Percentiles rank a stretch among this genome's conserved stretches.
Conservation (phyloP, 805 yeast species). For the Schizosaccharomyces pombe region DNA sequence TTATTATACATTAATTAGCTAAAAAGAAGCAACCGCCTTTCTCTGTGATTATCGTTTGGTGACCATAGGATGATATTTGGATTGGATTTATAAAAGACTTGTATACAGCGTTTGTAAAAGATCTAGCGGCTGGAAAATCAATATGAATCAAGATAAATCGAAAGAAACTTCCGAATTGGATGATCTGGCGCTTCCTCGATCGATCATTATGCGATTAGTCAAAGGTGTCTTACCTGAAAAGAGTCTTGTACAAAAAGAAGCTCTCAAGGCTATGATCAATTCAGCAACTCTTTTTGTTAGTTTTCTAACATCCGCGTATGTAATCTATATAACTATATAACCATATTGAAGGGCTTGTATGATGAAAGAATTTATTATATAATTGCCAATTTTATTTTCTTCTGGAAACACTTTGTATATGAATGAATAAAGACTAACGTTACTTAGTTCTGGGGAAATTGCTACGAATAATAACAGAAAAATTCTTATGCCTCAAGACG, state of each 20-base stretch:
- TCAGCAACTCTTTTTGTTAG: neutral
- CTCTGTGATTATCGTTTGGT: no score
- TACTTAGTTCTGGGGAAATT: neutral
- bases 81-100: no score
- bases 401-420: neutral
- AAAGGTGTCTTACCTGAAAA: neutral
- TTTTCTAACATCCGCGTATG: constrained; percentile 1
- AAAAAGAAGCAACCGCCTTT: no score
- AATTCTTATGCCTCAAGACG: neutral
- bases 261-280: neutral
- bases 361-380: no score
- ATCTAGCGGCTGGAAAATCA: no score
- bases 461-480: neutral
- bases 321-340: neutral
- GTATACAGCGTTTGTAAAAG: no score
- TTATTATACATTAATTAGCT: no score
- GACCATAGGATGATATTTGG: no score
- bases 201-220: neutral
- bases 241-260: neutral
- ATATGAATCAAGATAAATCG: neutral
- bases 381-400: neutral
- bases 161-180: neutral
- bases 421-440: neutral
- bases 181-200: neutral
- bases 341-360: no score